phyloP scores from a whole-genome alignment of 192 early-diverging fungal genomes.

The Coemansia sp. region DNA sequence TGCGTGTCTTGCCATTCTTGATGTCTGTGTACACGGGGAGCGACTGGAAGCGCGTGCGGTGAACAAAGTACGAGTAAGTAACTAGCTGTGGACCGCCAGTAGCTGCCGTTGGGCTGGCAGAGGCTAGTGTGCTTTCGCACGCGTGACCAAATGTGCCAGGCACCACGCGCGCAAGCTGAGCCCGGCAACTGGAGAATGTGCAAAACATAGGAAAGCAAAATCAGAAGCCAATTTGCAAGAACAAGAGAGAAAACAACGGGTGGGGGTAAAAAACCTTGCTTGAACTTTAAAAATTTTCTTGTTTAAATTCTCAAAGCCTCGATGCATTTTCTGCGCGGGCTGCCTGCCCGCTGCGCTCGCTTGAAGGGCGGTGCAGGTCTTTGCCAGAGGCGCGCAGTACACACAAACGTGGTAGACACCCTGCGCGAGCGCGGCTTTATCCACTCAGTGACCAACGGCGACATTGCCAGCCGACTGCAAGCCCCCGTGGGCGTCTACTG shows the following conservation, averaged over 20 bases:
- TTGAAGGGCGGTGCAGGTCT: background rate
- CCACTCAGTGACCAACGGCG: constrained; percentile 55
- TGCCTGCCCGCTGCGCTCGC: background rate
- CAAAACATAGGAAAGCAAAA: background rate
- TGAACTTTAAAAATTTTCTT: background rate
- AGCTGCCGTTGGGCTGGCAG: background rate
- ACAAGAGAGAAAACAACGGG: background rate
- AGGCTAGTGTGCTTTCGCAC: constrained; percentile 32
- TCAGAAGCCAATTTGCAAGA: too few relatives aligned
- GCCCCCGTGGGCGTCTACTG: constrained; percentile 64
- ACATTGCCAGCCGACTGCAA: constrained; percentile 8
- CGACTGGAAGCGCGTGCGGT: constrained; percentile 58
- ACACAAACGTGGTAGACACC: constrained; percentile 36
- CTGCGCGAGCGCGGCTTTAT: constrained; percentile 55
- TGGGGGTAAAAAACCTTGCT: too few relatives aligned
- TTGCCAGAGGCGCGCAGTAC: constrained; percentile 8
- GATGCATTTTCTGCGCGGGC: background rate
- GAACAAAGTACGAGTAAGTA: constrained; percentile 59
- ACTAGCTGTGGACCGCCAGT: background rate
- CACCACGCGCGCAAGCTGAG: background rate
- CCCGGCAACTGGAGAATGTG: background rate
- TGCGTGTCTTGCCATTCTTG: constrained; percentile 63
- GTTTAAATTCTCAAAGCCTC: too few relatives aligned
- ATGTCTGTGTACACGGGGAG: constrained; percentile 72
- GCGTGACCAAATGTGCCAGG: constrained; percentile 7